phyloP scores from a whole-genome alignment of 2,329 filamentous ascomycete species.

The Dothideomycetidae sp. region DNA sequence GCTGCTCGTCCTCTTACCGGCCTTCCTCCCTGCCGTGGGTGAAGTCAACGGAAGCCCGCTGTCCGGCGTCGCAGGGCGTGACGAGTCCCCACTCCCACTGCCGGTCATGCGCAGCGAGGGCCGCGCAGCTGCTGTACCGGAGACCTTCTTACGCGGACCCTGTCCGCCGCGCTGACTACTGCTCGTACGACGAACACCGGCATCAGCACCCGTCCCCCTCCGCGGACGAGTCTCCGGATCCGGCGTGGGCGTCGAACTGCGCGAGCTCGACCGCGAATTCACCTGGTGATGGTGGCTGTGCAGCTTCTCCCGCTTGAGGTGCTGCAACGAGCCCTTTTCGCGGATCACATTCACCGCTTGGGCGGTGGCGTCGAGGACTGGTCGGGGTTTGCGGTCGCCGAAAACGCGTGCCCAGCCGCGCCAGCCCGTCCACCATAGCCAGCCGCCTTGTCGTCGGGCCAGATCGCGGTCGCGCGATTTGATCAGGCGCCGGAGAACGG shows the following conservation, averaged over 20 bases:
- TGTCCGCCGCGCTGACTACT: neutral
- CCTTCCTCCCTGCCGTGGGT: neutral
- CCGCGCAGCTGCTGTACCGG: too few species aligned
- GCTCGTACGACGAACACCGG: neutral
- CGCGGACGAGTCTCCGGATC: slow-evolving; percentile 20
- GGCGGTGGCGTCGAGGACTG: slow-evolving; percentile 4
- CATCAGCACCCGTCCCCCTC: slow-evolving; percentile 15
- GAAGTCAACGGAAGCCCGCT: slow-evolving; percentile 1
- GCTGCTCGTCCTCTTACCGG: slow-evolving; percentile 12
- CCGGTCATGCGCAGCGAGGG: slow-evolving; percentile 3
- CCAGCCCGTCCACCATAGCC: slow-evolving; percentile 81
- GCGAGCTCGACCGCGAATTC: slow-evolving; percentile 18
- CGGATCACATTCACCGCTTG: slow-evolving; percentile 2
- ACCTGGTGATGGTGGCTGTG: slow-evolving; percentile 1
- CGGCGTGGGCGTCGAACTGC: slow-evolving; percentile 21
- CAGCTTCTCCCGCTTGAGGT: slow-evolving; percentile 22
- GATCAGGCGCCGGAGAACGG: slow-evolving; percentile 55
- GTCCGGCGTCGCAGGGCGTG: slow-evolving; percentile 8
- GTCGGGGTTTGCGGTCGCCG: slow-evolving; percentile 1
- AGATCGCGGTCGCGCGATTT: slow-evolving; percentile 53
- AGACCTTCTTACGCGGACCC: slow-evolving; percentile 1
- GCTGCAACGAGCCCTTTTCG: slow-evolving; percentile 13
- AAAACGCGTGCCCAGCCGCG: slow-evolving; percentile 33
- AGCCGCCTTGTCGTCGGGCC: slow-evolving; percentile 55
- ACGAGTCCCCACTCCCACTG: slow-evolving; percentile 9